Evolutionary conservation across 352 stramenopile genomes (phyloP), one percentile per base, ranked within the genome.

Genomic region (Pythium sukuiense): DNA sequence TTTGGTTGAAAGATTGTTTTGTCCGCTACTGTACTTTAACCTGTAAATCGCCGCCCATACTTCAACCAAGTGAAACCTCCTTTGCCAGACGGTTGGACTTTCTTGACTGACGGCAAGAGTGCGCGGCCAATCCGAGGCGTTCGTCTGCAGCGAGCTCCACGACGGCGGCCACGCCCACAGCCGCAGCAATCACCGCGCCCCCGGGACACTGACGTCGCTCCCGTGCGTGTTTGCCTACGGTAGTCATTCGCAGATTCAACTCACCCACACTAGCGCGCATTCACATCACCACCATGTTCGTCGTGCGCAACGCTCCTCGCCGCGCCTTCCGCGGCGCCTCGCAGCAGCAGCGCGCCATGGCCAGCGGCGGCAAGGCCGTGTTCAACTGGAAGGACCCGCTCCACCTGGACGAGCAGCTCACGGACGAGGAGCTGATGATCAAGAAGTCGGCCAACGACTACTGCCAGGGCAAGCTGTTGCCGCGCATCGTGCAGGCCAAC

Each of bases 391-490:
- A 88, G 57, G 89, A 97, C 55, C 89, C 89, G 32, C 72, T 97
- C 53, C 54, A 83, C 59, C 69, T 97, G 37, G 74, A 92, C 26
- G 49, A 63, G 30, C 88, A 95, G 65, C 76, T 97, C 53, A 96
- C 85, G 54, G 90, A 97, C 62, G 92, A 98, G 54, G 92, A 98
- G 73, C 70, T 77, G 57, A 90, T 97, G 75, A 97, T 98, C 62
- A 81, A 93, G 82, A 95, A 98, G 83, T 91, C 93, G 3, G 89
- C 95, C 33, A 88, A 89, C 37, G 79, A 89, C 45, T 99, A 98
- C 81, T 98, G 94, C 76, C 92, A 98, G 72, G 73, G 84, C 53
- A 93, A 98, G 69, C 81, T 99, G 24, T 70, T 98, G 70, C 96
- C 97, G 39, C 70, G 88, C 57, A 98, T 99, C 45, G 75, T 99